Conservation (phyloP, 2,329 filamentous ascomycete species). For the Talaromyces amestolkiae region DNA sequence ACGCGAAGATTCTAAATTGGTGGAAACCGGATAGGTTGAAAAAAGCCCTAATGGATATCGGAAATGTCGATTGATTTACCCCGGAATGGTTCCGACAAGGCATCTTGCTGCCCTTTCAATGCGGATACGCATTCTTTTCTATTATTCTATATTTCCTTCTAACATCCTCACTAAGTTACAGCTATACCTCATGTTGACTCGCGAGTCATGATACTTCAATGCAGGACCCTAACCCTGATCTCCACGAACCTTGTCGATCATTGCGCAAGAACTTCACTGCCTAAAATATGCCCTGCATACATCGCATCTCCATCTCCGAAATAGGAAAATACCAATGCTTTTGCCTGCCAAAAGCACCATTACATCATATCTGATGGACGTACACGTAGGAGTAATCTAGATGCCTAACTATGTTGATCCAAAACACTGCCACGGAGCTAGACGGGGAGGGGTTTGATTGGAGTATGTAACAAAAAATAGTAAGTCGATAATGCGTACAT, state of each 20-base stretch:
- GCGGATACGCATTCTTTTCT: too few species aligned
- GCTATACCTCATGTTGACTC: not conserved
- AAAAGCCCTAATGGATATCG: not conserved
- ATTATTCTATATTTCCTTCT: not conserved
- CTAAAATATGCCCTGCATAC: not conserved
- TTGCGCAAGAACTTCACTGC: not conserved
- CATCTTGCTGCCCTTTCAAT: not conserved
- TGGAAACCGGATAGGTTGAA: not conserved
- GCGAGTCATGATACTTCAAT: not conserved
- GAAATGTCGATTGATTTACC: too few species aligned
- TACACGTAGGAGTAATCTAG: not conserved
- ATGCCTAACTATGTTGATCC: not conserved
- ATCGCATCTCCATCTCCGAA: not conserved
- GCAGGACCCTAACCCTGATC: not conserved
- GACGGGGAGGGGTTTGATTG: not conserved
- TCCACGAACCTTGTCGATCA: not conserved
- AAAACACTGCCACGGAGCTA: not conserved
- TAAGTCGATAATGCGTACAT: not conserved
- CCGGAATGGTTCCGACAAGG: not conserved
- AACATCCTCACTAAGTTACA: not conserved
- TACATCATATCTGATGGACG: not conserved
- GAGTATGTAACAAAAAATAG: not conserved
- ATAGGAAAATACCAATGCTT: not conserved
- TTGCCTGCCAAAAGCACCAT: not conserved
- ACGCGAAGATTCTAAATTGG: not conserved